Percentiles rank a stretch among this genome's conserved stretches.
phyloP scores from a whole-genome alignment of 148 eudicot species.

The Bassia scoparia region DNA sequence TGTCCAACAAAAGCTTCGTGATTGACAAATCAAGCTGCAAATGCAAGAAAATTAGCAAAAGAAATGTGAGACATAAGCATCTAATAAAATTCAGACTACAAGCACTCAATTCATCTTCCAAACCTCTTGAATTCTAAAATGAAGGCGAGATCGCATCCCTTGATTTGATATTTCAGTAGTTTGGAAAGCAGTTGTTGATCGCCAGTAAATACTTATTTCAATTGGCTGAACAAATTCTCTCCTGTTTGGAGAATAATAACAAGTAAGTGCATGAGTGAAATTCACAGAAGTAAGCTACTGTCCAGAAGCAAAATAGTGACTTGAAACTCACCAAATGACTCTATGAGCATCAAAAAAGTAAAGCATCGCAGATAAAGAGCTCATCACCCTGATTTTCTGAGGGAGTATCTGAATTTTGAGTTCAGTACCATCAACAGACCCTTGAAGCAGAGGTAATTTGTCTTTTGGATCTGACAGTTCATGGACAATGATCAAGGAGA shows the following conservation, averaged over 20 bases:
- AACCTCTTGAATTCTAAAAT: conserved; percentile 73
- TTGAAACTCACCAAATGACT: conserved; percentile 51
- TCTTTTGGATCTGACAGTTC: conserved; percentile 64
- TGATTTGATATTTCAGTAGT: conserved; percentile 37
- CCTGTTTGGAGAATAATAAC: conserved; percentile 41
- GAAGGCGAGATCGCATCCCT: conserved; percentile 48
- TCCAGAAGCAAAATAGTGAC: not conserved
- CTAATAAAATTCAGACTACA: not conserved
- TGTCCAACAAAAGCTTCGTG: conserved; percentile 82
- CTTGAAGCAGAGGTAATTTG: conserved; percentile 71
- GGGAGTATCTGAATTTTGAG: conserved; percentile 56
- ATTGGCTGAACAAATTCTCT: conserved; percentile 63
- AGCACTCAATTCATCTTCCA: conserved; percentile 15
- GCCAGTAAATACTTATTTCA: conserved; percentile 58
- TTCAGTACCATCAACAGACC: conserved; percentile 47
- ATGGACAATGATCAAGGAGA: conserved; percentile 63
- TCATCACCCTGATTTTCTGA: conserved; percentile 65
- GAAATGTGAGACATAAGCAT: conserved; percentile 9
- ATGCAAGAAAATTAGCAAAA: conserved; percentile 14
- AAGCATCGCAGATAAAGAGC: conserved; percentile 46
- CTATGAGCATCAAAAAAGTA: conserved; percentile 61
- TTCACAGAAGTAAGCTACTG: conserved; percentile 18
- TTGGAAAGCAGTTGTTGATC: conserved; percentile 39
- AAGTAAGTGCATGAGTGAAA: conserved; percentile 2
- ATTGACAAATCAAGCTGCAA: conserved; percentile 64